Conservation (phyloP, 371 early-diverging fungal species). For the Rhizopus arrhizus region DNA sequence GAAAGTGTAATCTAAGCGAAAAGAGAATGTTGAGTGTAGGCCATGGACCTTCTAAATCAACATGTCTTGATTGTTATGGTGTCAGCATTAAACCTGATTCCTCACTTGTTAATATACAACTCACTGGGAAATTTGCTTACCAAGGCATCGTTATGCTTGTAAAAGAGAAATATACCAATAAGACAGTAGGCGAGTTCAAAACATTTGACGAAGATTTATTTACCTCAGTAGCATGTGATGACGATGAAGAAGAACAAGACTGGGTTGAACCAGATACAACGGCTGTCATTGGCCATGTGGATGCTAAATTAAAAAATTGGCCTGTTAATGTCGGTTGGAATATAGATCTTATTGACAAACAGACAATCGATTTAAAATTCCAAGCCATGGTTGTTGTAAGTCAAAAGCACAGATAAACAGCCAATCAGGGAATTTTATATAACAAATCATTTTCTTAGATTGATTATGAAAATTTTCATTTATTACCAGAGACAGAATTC, state of each 20-base stretch:
- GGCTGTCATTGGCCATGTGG: conserved; percentile 46
- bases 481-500: conserved; percentile 43
- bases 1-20: conserved; percentile 39
- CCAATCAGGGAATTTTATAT: not conserved
- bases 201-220: conserved; percentile 34
- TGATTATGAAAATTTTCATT: conserved; percentile 51
- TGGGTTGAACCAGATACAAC: conserved; percentile 22
- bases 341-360: conserved; percentile 19
- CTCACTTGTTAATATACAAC: conserved; percentile 25
- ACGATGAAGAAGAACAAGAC: conserved; percentile 38
- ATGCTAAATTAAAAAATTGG: conserved; percentile 43
- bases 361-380: conserved; percentile 26
- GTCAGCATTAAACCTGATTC: conserved; percentile 24
- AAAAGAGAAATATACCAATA: conserved; percentile 35
- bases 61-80: conserved; percentile 43
- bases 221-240: conserved; percentile 49
- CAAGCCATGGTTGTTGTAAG: conserved; percentile 56
- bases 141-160: conserved; percentile 48
- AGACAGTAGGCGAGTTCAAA: conserved; percentile 45
- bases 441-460: conserved; percentile 26
- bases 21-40: conserved; percentile 45
- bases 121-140: conserved; percentile 35
- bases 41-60: conserved; percentile 50
- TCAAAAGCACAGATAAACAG: not conserved
- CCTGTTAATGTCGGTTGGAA: conserved; percentile 44